Base-by-base conservation (phyloP, 768 basidiomycete species). In the Boletus rufocinnamomeus region DNA sequence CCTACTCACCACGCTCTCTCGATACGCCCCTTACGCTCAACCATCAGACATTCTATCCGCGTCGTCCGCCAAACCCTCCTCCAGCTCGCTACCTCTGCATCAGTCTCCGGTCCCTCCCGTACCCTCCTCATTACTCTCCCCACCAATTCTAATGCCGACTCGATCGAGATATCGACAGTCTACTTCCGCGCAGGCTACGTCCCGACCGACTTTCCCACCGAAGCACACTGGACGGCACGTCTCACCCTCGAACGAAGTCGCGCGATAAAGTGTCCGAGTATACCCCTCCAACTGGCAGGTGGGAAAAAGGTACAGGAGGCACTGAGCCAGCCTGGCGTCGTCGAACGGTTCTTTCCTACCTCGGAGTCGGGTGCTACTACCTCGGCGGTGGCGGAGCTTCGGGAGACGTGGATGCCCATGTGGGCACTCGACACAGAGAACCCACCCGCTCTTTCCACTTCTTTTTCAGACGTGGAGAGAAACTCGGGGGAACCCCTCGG, bases 251-350 rank as follows among this genome's bases (percentile, higher is more conserved):
- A 98, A 70, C 80, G 85, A 40, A 91, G 89, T 7, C 77, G 74
- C 52, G 94, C 96, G 0, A 94, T 95, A 78, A 96, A 98, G 62
- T 99, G 96, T 68, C 96, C 96, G 0, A 85, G 86, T 1, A 84
- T 98, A 63, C 86, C 89, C 6, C 80, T 98, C 16, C 96, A 98
- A 63, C 84, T 98, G n/a, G 94, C 95, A 0, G 96, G 96, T 0
- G 87, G 89, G 4, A 99, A 99, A 80, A 97, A 97, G 69, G 85
- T 99, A 0, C 96, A 98, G 72, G 87, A 98, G 66, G 90, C 89
- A 0, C 80, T 99, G 17, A 83, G 88, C 8, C 82, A 84, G 28
- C 84, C 85, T 0, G 87, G 87, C 1, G 74, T 91, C 8, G 78
- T 96, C 23, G 92, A 93, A 64, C 76, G 77, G 16, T 95, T 95